A percentile compares a stretch with the other conserved stretches of the same genome.
These are phyloP conservation scores for Peziza echinospora DNA, from an alignment of 495 filamentous ascomycete genomes.

Conservation along the genomic window DNA sequence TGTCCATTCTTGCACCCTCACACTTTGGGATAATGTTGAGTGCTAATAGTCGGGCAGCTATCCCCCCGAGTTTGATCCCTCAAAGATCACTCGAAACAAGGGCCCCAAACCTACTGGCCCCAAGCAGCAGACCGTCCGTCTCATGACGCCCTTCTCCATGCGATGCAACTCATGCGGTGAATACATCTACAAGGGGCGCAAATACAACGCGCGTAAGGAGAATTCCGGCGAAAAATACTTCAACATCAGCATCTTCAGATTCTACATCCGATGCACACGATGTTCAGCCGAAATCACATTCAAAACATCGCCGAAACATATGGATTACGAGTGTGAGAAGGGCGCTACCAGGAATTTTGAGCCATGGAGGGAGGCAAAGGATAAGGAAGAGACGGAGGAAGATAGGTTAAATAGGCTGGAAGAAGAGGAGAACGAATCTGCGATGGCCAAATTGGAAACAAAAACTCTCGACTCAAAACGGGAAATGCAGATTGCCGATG, in stretches of 20 bases:
- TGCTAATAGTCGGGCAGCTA: conserved; percentile 37
- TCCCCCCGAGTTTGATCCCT: conserved; percentile 93
- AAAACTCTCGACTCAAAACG: conserved; percentile 83
- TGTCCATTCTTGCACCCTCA: conserved; percentile 6
- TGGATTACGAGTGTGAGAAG: conserved; percentile 71
- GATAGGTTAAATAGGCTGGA: conserved; percentile 69
- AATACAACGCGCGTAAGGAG: conserved; percentile 94
- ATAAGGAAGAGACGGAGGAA: conserved; percentile 59
- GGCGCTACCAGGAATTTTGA: conserved; percentile 90
- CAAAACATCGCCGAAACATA: conserved; percentile 82
- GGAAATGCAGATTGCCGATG: conserved; percentile 94
- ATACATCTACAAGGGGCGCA: conserved; percentile 90
- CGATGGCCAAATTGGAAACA: conserved; percentile 58
- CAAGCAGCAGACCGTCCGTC: conserved; percentile 70
- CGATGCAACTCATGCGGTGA: conserved; percentile 79
- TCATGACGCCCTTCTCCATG: conserved; percentile 95
- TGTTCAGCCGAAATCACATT: conserved; percentile 84
- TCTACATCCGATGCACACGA: conserved; percentile 87
- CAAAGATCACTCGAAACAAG: conserved; percentile 48
- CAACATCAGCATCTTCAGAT: conserved; percentile 69
- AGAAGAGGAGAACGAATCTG: conserved; percentile 44
- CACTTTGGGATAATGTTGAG: conserved; percentile 2
- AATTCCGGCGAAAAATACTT: conserved; percentile 84
- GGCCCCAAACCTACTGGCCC: conserved; percentile 50
- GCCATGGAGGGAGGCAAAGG: conserved; percentile 49